Conservation (phyloP, 129 eudicot genomes). For the Gnaphalium uliginosum region DNA sequence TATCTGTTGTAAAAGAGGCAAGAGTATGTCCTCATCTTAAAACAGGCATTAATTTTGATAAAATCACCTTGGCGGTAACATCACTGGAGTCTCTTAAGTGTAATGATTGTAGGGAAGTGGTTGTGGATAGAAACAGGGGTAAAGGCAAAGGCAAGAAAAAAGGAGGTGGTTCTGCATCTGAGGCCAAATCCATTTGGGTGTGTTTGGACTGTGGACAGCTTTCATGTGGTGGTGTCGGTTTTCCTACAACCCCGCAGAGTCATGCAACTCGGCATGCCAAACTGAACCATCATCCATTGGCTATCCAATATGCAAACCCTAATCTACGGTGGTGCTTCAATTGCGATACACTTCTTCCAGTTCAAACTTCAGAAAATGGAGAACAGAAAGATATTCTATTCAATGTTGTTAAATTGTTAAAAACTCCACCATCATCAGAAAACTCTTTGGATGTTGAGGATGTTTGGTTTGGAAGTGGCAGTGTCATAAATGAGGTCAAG, state of each 20-base stretch:
- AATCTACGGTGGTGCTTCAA: conserved; percentile 73
- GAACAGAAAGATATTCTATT: conserved; percentile 50
- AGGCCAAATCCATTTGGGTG: conserved; percentile 69
- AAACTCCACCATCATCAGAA: conserved; percentile 41
- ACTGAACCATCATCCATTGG: conserved; percentile 62
- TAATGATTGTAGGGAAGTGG: conserved; percentile 78
- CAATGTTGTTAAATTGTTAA: conserved; percentile 53
- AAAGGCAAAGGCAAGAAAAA: conserved; percentile 74
- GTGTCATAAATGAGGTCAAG: conserved; percentile 42
- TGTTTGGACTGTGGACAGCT: conserved; percentile 84
- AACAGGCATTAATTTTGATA: conserved; percentile 53
- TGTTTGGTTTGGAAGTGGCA: conserved; percentile 74
- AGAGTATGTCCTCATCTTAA: conserved; percentile 63
- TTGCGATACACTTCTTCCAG: conserved; percentile 54
- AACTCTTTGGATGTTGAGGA: conserved; percentile 65
- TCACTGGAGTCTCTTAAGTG: conserved; percentile 48
- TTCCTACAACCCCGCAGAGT: conserved; percentile 69
- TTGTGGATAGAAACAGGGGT: conserved; percentile 45
- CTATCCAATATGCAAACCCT: conserved; percentile 62
- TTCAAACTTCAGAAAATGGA: conserved; percentile 40
- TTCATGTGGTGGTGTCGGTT: conserved; percentile 81
- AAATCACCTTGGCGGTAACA: conserved; percentile 45
- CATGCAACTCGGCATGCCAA: conserved; percentile 77
- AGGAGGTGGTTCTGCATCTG: conserved; percentile 47
- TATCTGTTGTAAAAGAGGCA: conserved; percentile 42